Percentiles rank a stretch among this genome's conserved stretches.
Evolutionary conservation across 345 rosid species (phyloP).

Genomic region (Pseudoturritis turrita): DNA sequence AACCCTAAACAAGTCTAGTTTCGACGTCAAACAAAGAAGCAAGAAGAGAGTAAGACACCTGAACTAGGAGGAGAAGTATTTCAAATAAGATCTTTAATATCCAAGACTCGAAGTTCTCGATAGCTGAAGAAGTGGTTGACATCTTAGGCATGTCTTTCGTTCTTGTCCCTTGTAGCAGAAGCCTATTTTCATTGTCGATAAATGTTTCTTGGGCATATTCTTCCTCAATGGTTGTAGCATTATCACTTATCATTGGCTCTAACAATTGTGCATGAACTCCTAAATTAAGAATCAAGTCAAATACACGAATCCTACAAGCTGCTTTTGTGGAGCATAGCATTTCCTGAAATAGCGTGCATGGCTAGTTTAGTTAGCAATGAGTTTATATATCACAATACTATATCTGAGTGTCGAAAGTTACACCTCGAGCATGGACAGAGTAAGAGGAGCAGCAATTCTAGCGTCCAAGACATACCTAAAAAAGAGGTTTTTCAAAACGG

Average conservation of each 20-base stretch:
- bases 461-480: constrained; percentile 94
- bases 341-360: constrained; percentile 52
- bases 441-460: constrained; percentile 96
- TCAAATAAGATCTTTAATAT: constrained; percentile 82
- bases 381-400: constrained; percentile 2
- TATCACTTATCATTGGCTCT: constrained; percentile 73
- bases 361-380: constrained; percentile 27
- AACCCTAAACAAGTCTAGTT: constrained; percentile 5
- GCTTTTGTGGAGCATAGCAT: constrained; percentile 83
- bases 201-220: constrained; percentile 69
- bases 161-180: constrained; percentile 43
- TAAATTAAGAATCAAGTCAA: constrained; percentile 92
- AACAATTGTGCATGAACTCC: constrained; percentile 96
- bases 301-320: constrained; percentile 81
- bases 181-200: constrained; percentile 53
- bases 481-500: constrained; percentile 19
- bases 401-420: constrained; percentile 22
- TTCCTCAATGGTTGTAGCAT: constrained; percentile 76
- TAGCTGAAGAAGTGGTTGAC: constrained; percentile 56
- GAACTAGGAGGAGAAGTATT: constrained; percentile 91
- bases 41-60: constrained; percentile 44
- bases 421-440: constrained; percentile 95
- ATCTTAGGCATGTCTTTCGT: constrained; percentile 48
- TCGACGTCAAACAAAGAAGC: constrained; percentile 5
- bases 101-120: constrained; percentile 85